Evolutionary conservation across 768 basidiomycete species (phyloP), one percentile per base, ranked within the genome.

Genomic region (Podaxis rugospora): DNA sequence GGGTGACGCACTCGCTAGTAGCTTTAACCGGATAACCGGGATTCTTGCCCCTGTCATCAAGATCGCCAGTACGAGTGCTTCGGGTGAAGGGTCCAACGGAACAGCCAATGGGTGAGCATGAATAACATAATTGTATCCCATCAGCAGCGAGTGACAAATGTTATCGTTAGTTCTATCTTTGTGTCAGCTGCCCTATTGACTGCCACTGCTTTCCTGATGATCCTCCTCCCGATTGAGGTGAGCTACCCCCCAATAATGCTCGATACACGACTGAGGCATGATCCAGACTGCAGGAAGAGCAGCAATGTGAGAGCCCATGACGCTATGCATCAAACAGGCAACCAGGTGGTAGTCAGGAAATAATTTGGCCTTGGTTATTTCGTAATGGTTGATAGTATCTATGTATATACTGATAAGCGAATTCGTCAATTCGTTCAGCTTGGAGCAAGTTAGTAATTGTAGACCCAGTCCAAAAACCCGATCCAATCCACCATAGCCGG

Each of bases 151-250:
- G 16, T 39, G 10, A n/a, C 23, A 18, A 13, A 14, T 2, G 40
- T 36, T 51, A n/a, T 42, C 25, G 23, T 39, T 39, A 80, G 81
- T 32, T 75, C 82, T n/a, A 72, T 82, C 14, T 81, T 78, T 44
- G 78, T 82, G 1, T 76, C 80, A 5, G 81, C 80, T 1, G 64
- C 80, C 0, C 66, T 83, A 44, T 79, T 81, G 68, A 62, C 82
- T 46, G 72, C 78, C 4, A 69, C 81, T 3, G 73, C 75, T 2
- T 2, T 78, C 6, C 54, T 78, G 32, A 75, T 76, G 70, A 35
- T 78, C n/a, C 55, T 77, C 11, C 69, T 83, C 16, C 81, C 81
- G 5, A 80, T 82, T 62, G 80, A 82, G 76, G 80, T 80, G 54
- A 57, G 66, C 61, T n/a, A 39, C 42, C 18, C 25, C n/a, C 11